phyloP scores from a whole-genome alignment of 495 filamentous ascomycete genomes.

The Diplogelasinospora grovesii region DNA sequence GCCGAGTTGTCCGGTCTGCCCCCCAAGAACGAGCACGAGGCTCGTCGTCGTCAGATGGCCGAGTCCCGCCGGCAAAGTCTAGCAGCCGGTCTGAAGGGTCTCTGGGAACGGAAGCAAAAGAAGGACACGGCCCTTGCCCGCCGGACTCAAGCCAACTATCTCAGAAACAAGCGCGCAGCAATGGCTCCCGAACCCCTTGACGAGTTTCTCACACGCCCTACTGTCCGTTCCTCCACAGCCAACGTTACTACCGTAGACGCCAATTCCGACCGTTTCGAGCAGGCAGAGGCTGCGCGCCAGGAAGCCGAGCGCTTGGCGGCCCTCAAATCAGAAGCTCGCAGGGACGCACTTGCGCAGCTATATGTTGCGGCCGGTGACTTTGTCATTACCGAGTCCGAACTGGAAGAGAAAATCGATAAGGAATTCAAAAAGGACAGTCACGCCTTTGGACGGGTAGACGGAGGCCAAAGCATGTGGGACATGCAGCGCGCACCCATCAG shows the following conservation, averaged over 20 bases:
- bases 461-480: conserved; percentile 38
- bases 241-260: conserved; percentile 18
- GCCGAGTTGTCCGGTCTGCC: conserved; percentile 15
- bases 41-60: conserved; percentile 30
- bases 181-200: conserved; percentile 34
- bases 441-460: conserved; percentile 4
- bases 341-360: conserved; percentile 40
- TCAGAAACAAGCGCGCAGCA: conserved; percentile 22
- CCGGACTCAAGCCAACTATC: conserved; percentile 8
- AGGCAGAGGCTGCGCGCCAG: conserved; percentile 17
- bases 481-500: conserved; percentile 21
- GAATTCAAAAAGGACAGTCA: conserved; percentile 28
- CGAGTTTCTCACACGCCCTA: conserved; percentile 37
- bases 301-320: conserved; percentile 14
- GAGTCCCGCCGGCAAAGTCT: conserved; percentile 30
- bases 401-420: conserved; percentile 29
- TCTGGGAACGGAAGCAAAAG: conserved; percentile 32
- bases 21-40: conserved; percentile 25
- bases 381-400: conserved; percentile 39
- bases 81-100: conserved; percentile 27
- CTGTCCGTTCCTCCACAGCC: conserved; percentile 25
- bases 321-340: conserved; percentile 31
- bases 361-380: conserved; percentile 41
- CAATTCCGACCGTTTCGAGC: conserved; percentile 31
- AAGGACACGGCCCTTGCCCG: conserved; percentile 9